Base-by-base conservation (phyloP, 306 rosid species). In the Mimosa bimucronata region DNA sequence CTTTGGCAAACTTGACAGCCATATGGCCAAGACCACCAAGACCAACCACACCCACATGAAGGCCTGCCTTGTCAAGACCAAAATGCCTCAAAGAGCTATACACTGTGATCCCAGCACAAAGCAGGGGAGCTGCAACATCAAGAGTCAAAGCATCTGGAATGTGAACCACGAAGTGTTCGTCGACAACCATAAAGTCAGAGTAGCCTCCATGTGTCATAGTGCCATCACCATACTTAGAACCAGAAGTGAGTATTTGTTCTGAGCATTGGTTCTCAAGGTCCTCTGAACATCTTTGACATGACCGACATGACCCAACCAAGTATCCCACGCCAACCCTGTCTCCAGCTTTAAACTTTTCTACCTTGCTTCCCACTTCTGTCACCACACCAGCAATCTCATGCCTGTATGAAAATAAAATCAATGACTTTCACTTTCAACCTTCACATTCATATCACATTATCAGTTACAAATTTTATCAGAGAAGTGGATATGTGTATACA, bases 31-130 rank as follows among this genome's bases (percentile, higher is more conserved):
- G 65, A 1, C 90, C 92, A 15, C 94, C 92, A 1, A 91, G 92
- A 11, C 94, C 92, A 1, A 91, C 91, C 9, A 88, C 88, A 2
- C 87, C 95, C 4, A 88, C 1, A n/a, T 82, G 81, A 19, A 78
- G 50, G 12, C 89, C 90, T 7, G 95, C 85, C 79, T 87, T 66
- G 71, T 86, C 88, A 0, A 91, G 80, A 21, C 83, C 91, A 65
- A 19, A 91, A 21, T 84, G 50, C 64, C 52, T 85, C 25, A 87
- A 0, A 53, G 92, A 90, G 29, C 94, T 91, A 70, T 84, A 91
- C 38, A 86, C 88, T 4, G 94, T 87, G 80, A 91, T 87, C 5
- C 94, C 91, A 2, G 94, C 92, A 71, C 94, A 91, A 0, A 91
- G 88, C 2, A 91, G 88, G 26, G 92, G 95, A n/a, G 90, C 92